Base-by-base conservation (phyloP, 352 stramenopile genomes). In the Halophytophthora polymorphica region DNA sequence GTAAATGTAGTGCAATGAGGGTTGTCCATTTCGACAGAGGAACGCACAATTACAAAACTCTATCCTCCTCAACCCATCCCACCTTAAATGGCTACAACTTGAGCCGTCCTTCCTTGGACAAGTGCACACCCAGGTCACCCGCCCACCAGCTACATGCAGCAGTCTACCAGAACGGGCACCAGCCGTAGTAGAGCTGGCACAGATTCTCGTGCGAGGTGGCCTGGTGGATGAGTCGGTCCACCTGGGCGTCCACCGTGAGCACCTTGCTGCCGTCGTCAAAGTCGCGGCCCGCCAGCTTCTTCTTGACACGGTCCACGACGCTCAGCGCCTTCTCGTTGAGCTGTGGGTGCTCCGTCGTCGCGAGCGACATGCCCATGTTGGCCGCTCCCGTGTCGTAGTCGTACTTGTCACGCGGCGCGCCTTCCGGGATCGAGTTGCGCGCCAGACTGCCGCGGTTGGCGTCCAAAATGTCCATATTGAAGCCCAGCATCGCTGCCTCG, bases 131-230 rank as follows among this genome's bases (percentile, higher is more conserved):
- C n/a, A n/a, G n/a, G n/a, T n/a, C n/a, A n/a, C n/a, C n/a, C n/a
- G n/a, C n/a, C 19, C 11, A 19, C 4, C 47, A 51, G 2, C 17
- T 29, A 40, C 29, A 17, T 56, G 15, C 34, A 43, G 15, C 14
- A 22, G 33, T 15, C 66, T 77, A 95, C 85, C 85, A 95, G 60
- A 95, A 95, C 25, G 85, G 85, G 68, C 83, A 99, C 97, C 97
- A 99, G 35, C 98, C 98, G 64, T 99, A 97, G 66, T 99, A 99
- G 14, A 98, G 70, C 64, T 99, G 96, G 58, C 94, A 98, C 17
- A 99, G 73, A 79, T 99, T 99, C 62, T 99, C 96, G 53, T 97
- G 95, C 11, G 93, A 98, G 1, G 97, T 99, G 36, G 97, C 97
- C 68, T 99, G 96, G 41, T 96, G 73, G 69, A 99, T 99, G 45